phyloP scores from a whole-genome alignment of 2,329 filamentous ascomycete genomes.

The Colletotrichum plurivorum region DNA sequence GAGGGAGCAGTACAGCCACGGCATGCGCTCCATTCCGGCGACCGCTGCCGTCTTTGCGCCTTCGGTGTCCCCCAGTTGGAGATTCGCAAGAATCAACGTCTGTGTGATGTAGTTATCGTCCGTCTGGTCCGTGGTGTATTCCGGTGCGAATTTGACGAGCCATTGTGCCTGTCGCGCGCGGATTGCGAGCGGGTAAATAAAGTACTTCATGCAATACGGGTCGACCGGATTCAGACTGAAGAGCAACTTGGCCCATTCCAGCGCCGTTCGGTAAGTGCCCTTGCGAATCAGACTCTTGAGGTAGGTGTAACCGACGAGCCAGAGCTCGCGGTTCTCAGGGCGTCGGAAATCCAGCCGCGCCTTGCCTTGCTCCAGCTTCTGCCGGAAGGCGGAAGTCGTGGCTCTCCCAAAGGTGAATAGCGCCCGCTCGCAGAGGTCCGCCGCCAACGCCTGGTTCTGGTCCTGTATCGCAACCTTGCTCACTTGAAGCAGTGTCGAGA shows the following conservation, averaged over 20 bases:
- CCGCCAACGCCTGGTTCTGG: slow-evolving; percentile 86
- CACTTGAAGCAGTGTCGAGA: slow-evolving; percentile 93
- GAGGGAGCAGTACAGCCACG: slow-evolving; percentile 87
- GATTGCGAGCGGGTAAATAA: slow-evolving; percentile 88
- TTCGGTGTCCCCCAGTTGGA: slow-evolving; percentile 74
- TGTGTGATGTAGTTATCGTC: slow-evolving; percentile 79
- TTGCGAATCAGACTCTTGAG: slow-evolving; percentile 88
- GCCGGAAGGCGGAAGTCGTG: slow-evolving; percentile 85
- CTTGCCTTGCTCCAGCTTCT: slow-evolving; percentile 81
- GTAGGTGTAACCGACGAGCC: slow-evolving; percentile 91
- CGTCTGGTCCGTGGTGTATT: slow-evolving; percentile 56
- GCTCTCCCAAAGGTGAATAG: slow-evolving; percentile 95
- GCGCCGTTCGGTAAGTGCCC: slow-evolving; percentile 92
- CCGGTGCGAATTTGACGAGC: slow-evolving; percentile 77
- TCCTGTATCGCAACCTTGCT: slow-evolving; percentile 94
- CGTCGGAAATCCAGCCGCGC: slow-evolving; percentile 85
- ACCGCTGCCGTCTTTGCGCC: slow-evolving; percentile 76
- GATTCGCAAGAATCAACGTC: slow-evolving; percentile 81
- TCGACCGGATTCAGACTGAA: slow-evolving; percentile 82
- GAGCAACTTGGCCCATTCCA: slow-evolving; percentile 93
- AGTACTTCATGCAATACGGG: slow-evolving; percentile 85
- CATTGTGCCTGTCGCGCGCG: slow-evolving; percentile 82
- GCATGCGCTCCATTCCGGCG: slow-evolving; percentile 78
- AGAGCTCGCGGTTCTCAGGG: slow-evolving; percentile 92
- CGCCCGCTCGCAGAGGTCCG: slow-evolving; percentile 90